Conservation (phyloP, 2,329 filamentous ascomycete species). For the Aspergillus brunneoviolaceus region DNA sequence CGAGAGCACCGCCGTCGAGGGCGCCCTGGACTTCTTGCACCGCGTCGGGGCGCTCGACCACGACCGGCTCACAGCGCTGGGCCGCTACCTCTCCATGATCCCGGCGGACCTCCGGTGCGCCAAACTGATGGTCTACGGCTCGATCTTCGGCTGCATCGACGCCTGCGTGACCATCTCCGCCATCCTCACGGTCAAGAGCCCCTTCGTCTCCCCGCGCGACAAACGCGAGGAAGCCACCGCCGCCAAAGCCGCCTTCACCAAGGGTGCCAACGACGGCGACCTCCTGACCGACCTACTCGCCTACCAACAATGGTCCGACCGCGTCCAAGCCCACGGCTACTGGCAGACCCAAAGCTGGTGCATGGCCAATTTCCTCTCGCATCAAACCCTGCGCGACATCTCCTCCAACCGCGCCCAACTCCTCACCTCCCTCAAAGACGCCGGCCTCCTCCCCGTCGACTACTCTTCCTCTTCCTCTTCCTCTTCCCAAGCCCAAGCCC, state of each 20-base stretch:
- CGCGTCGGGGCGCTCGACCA: constrained; percentile 88
- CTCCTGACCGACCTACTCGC: constrained; percentile 83
- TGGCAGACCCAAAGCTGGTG: constrained; percentile 67
- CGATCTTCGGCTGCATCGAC: constrained; percentile 89
- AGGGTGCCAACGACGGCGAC: constrained; percentile 70
- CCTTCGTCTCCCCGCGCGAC: constrained; percentile 80
- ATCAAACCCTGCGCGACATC: constrained; percentile 83
- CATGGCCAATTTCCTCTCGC: constrained; percentile 78
- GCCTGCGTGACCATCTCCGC: constrained; percentile 85
- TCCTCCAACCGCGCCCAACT: constrained; percentile 83
- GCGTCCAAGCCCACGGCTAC: constrained; percentile 52
- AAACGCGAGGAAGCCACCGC: constrained; percentile 79
- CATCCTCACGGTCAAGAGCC: constrained; percentile 84
- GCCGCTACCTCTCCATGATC: constrained; percentile 90
- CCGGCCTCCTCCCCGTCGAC: constrained; percentile 69
- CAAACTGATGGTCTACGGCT: constrained; percentile 93
- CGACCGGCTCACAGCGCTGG: constrained; percentile 83
- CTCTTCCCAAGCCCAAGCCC: constrained; percentile 34
- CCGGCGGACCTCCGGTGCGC: constrained; percentile 89
- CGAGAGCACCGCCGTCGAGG: constrained; percentile 78
- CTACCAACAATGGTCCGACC: constrained; percentile 77
- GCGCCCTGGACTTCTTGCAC: constrained; percentile 73
- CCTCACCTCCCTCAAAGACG: constrained; percentile 78
- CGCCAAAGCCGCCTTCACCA: constrained; percentile 71
- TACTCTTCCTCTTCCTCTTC: constrained; percentile 33